phyloP scores from a whole-genome alignment of 441 rosid genomes.

The Francoa sonchifolia region DNA sequence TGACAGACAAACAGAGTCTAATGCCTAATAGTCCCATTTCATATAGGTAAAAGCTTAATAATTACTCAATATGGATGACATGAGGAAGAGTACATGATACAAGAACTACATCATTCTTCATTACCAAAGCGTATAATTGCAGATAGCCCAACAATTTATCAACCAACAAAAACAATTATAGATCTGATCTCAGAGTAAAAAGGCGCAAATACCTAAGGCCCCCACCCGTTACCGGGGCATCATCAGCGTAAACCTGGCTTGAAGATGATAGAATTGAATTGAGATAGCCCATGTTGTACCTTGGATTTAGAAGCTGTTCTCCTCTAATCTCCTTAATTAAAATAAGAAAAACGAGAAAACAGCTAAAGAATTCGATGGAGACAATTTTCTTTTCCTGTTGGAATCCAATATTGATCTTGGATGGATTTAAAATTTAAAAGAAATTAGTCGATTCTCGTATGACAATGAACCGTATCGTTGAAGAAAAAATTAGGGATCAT shows the following conservation, averaged over 20 bases:
- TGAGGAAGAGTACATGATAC: no score
- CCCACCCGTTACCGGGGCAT: constrained; percentile 4
- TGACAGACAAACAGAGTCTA: no score
- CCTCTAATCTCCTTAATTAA: background rate
- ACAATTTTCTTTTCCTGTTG: no score
- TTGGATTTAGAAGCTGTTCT: background rate
- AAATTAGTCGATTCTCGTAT: background rate
- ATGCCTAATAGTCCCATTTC: no score
- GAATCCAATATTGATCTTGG: no score
- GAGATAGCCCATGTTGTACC: constrained; percentile 6
- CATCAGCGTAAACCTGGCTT: constrained; percentile 6
- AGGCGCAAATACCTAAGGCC: constrained; percentile 1
- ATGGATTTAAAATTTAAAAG: no score
- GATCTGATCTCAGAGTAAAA: background rate
- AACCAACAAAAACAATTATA: background rate
- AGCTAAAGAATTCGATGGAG: background rate
- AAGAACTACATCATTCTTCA: no score
- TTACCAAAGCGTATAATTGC: no score
- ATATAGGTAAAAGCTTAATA: no score
- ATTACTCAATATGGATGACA: no score
- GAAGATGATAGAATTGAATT: constrained; percentile 6
- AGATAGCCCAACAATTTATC: no score
- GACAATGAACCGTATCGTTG: background rate
- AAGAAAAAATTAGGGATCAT: background rate
- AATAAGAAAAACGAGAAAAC: background rate